Conservation (phyloP, 305 asterid species). For the Solanum hybrid region DNA sequence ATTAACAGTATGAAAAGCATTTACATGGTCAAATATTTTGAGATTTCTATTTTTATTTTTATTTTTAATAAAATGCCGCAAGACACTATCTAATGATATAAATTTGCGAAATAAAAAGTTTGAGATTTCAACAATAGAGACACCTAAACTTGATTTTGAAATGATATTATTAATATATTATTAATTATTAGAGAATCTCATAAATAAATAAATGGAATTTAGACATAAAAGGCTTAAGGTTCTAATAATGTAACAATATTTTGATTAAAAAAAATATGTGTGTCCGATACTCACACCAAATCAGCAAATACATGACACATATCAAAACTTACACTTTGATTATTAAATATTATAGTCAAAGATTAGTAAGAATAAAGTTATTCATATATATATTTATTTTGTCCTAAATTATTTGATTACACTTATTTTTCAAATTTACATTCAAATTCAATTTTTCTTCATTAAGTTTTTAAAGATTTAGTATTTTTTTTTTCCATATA, state of each 20-base stretch:
- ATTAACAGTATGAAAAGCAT: background rate
- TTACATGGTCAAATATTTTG: background rate
- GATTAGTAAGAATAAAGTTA: background rate
- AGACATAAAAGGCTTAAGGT: background rate
- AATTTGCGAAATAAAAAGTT: too few species aligned
- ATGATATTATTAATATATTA: background rate
- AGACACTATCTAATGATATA: background rate
- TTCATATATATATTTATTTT: too few species aligned
- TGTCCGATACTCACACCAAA: background rate
- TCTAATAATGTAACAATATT: background rate
- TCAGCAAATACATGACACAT: background rate
- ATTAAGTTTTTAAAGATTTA: too few species aligned
- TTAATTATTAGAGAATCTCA: background rate
- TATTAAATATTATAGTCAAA: too few species aligned
- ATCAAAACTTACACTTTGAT: background rate
- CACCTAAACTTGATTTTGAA: background rate
- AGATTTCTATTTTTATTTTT: too few species aligned
- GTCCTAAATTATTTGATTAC: background rate
- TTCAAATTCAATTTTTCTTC: background rate
- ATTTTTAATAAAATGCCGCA: background rate
- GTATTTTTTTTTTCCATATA: too few species aligned
- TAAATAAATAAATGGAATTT: too few species aligned
- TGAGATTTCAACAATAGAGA: background rate
- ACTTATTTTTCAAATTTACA: background rate
- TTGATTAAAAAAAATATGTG: background rate